Evolutionary conservation across 2,329 filamentous ascomycete genomes (phyloP), one percentile per base, ranked within the genome.

Genomic region (Ramularia collo-cygni): DNA sequence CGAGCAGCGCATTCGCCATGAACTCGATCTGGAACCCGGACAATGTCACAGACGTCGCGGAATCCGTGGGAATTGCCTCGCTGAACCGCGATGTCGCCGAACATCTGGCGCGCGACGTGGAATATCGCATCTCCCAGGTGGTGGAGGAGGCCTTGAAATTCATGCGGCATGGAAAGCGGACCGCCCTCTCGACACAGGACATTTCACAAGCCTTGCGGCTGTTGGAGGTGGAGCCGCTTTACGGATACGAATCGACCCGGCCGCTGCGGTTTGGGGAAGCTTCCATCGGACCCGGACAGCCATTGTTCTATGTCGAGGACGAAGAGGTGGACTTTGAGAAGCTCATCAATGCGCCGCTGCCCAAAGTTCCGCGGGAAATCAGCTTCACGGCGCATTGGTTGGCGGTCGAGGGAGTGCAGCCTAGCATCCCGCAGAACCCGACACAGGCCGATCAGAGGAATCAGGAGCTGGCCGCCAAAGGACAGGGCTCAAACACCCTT

Each of bases 301-400:
- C 90, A 38, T 70, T 98, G 15, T 98, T 90, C 65, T 98, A 98
- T 62, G 84, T 98, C 27, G 92, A 98, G 59, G 92, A 98, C 61
- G 92, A 98, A 60, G 92, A 98, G 69, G 83, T 96, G 39, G 92
- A 98, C 64, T 96, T 98, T 60, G 92, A 98, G 69, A 96, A 96
- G 71, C 71, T 98, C 52, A 95, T 98, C 62, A 98, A 98, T 67
- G 88, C 88, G 50, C 86, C 92, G 4, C 67, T 98, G 51, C 92
- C 92, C 17, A 95, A 93, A 64, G 89, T 98, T 19, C 92, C 92
- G 24, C 76, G 90, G 35, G 92, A 98, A 63, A 83, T 92, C 55
- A 86, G 81, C 46, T 90, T 95, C 59, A 96, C 90, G 28, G 92
- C 86, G 45, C 92, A 98, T 66, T 98, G 92, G 90, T 80, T 96